Percentiles rank a stretch among this genome's conserved stretches.
phyloP scores from a whole-genome alignment of 2,329 filamentous ascomycete genomes.

The Monilinia polystroma region DNA sequence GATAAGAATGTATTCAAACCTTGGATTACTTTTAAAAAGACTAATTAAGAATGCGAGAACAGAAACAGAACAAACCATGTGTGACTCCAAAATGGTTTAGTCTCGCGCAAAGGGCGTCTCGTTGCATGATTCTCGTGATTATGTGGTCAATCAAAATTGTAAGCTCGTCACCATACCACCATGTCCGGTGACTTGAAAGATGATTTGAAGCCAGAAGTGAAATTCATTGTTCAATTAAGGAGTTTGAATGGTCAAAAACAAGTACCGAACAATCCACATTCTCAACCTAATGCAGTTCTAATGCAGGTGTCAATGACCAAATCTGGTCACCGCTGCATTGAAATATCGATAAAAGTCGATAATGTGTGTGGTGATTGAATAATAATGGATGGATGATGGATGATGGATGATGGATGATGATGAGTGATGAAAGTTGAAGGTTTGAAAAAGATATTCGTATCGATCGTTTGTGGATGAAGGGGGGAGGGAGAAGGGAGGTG shows the following conservation, averaged over 20 bases:
- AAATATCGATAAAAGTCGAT: not conserved
- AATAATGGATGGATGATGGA: too few relatives aligned
- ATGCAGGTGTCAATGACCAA: constrained; percentile 22
- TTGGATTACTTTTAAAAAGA: not conserved
- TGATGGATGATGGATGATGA: too few relatives aligned
- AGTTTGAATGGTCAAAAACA: constrained; percentile 11
- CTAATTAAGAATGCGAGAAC: constrained; percentile 46
- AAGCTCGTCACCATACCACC: not conserved
- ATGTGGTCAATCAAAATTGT: constrained; percentile 19
- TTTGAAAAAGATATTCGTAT: not conserved
- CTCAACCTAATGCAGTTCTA: constrained; percentile 1
- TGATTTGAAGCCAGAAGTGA: constrained; percentile 14
- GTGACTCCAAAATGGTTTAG: constrained; percentile 25
- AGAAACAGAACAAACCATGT: constrained; percentile 8
- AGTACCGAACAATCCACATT: not conserved
- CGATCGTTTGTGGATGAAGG: not conserved
- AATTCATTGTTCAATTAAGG: not conserved
- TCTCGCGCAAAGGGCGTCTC: constrained; percentile 9
- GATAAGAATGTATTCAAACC: constrained; percentile 2
- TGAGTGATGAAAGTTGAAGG: not conserved
- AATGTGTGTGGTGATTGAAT: too few relatives aligned
- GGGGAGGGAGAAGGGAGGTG: not conserved
- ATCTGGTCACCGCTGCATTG: not conserved
- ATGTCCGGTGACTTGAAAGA: constrained; percentile 17
- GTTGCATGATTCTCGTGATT: constrained; percentile 22